Conservation (phyloP, 257 asterid species). For the Primulina tabacum region DNA sequence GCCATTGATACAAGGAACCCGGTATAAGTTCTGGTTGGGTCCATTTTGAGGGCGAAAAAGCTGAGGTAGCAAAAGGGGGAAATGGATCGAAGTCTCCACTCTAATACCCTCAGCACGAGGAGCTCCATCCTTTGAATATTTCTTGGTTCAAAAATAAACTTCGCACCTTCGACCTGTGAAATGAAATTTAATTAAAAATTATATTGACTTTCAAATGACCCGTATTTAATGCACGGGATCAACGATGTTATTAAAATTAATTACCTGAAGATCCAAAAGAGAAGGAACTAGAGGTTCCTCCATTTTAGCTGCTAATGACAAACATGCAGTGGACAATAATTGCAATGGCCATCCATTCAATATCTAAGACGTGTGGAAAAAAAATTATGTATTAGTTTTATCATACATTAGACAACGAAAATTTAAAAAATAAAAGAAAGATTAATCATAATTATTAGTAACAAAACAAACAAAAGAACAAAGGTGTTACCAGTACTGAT, state of each 20-base stretch:
- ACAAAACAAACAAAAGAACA: conserved; percentile 1
- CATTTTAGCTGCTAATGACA: conserved; percentile 95
- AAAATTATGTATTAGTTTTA: conserved; percentile 2
- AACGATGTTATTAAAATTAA: neutral
- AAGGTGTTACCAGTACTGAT: neutral
- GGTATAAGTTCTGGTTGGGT: conserved; percentile 58
- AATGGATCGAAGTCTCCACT: conserved; percentile 84
- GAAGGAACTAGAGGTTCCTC: conserved; percentile 96
- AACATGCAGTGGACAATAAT: conserved; percentile 83
- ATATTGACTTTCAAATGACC: neutral
- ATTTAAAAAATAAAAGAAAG: conserved; percentile 16
- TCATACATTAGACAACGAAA: neutral
- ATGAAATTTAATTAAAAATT: too few species aligned
- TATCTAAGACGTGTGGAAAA: conserved; percentile 26
- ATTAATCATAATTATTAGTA: conserved; percentile 1
- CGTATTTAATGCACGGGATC: neutral
- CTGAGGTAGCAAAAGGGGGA: conserved; percentile 74
- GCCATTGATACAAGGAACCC: conserved; percentile 70
- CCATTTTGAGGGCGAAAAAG: conserved; percentile 75
- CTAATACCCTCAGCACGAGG: conserved; percentile 69
- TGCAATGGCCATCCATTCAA: conserved; percentile 87
- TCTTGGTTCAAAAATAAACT: conserved; percentile 67
- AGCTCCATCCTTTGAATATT: conserved; percentile 81
- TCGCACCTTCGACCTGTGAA: conserved; percentile 75
- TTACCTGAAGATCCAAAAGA: conserved; percentile 88